These are phyloP conservation scores for Ochromonas danica DNA, from an alignment of 108 stramenopile species.

Conservation along the genomic window DNA sequence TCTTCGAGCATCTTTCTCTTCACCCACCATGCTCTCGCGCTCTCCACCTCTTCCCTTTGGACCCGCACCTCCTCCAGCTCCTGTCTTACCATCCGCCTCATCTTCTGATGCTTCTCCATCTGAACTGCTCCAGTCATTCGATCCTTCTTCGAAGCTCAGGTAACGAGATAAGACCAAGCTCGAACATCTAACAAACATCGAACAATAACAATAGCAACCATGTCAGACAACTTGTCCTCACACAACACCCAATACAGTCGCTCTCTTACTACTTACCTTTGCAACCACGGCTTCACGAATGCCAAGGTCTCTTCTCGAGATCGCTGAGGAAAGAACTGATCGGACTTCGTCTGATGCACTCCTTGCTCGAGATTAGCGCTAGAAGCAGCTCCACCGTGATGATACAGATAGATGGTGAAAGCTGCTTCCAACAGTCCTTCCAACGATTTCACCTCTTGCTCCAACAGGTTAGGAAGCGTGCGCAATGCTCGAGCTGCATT, in stretches of 20 bases:
- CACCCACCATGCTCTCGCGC: no score
- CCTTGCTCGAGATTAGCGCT: not conserved
- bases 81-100: not conserved
- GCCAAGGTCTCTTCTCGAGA: not conserved
- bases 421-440: not conserved
- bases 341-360: not conserved
- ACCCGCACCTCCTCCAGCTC: not conserved
- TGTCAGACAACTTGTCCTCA: not conserved
- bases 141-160: not conserved
- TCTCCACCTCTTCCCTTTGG: not conserved
- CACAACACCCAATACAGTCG: not conserved
- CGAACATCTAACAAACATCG: not conserved
- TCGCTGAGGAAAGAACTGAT: not conserved
- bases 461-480: not conserved
- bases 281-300: not conserved
- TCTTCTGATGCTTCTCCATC: not conserved
- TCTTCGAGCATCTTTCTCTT: constrained; percentile 21
- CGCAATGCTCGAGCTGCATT: not conserved
- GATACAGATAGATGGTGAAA: not conserved
- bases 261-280: not conserved
- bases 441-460: not conserved
- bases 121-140: not conserved
- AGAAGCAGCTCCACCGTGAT: not conserved
- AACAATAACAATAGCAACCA: not conserved
- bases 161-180: not conserved